Evolutionary conservation across 768 basidiomycete species (phyloP).

Genomic region (Lenzites betulinus): DNA sequence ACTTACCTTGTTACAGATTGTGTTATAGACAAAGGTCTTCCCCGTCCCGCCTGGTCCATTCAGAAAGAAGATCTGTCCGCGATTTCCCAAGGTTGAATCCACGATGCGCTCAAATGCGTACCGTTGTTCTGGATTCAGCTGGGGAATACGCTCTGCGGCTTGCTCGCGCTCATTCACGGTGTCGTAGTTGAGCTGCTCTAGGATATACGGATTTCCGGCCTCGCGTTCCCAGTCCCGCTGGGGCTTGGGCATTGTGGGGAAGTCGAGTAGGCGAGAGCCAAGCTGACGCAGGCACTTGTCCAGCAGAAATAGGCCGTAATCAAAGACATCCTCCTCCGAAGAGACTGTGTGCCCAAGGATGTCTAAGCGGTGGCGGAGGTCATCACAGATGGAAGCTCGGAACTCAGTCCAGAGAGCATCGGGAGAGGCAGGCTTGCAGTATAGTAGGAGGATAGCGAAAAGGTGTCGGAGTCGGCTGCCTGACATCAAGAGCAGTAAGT

Average conservation of each 20-base stretch:
- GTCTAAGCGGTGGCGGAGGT: constrained; percentile 33
- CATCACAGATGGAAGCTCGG: constrained; percentile 42
- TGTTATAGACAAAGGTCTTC: constrained; percentile 49
- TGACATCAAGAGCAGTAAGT: constrained; percentile 37
- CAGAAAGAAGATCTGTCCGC: constrained; percentile 40
- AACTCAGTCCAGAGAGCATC: constrained; percentile 43
- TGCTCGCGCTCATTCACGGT: neutral
- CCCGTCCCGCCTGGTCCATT: constrained; percentile 48
- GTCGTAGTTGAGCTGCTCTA: constrained; percentile 37
- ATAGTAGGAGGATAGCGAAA: constrained; percentile 44
- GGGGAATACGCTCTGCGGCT: neutral
- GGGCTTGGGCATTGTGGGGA: constrained; percentile 37
- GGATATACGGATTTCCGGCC: constrained; percentile 33
- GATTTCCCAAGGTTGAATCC: constrained; percentile 14
- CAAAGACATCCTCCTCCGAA: constrained; percentile 36
- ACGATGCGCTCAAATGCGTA: neutral
- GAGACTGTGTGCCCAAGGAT: constrained; percentile 18
- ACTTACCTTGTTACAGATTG: constrained; percentile 25
- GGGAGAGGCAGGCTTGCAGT: constrained; percentile 29
- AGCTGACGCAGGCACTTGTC: constrained; percentile 30
- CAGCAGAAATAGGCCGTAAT: constrained; percentile 48
- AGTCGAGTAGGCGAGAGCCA: constrained; percentile 28
- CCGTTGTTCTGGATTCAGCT: constrained; percentile 27
- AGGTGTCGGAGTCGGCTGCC: constrained; percentile 36
- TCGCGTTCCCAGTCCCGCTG: constrained; percentile 29